Base-by-base conservation (phyloP, 2,329 filamentous ascomycete species). In the Aspergillus ibericus region DNA sequence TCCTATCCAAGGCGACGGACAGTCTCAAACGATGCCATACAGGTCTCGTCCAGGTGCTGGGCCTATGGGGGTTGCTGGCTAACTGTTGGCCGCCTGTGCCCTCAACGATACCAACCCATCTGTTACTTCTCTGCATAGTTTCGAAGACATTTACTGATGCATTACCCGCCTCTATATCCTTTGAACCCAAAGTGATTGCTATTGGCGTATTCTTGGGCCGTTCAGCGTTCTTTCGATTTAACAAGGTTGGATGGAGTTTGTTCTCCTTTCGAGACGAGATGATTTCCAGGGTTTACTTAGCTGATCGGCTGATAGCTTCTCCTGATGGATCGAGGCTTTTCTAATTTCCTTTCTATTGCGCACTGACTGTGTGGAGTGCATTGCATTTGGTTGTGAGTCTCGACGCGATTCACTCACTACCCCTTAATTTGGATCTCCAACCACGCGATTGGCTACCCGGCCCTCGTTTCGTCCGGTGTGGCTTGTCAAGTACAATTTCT, bases 11-110 rank as follows among this genome's bases (percentile, higher is more conserved):
- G 59, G 67, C n/a, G 72, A 75, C 18, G 66, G 64, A 32, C 72
- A 74, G 49, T 53, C 68, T 42, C 71, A 74, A 53, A 70, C 70
- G 32, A 49, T 76, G 35, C 67, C 74, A 32, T 76, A 77, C 59
- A 68, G 76, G 56, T 63, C 70, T 53, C 73, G 75, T 58, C 71
- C 72, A 20, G 70, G 69, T 59, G 65, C 71, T 25, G 73, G 74
- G 22, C 69, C 73, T n/a, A 76, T 76, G 74, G 74, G 73, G 15
- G 73, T 76, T 59, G 73, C 74, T 59, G 66, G 72, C 48, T 76
- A 66, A 65, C 62, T 32, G 49, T 25, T 44, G 48, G 49, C 35
- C 55, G 56, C 46, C 60, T 63, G 25, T 57, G 53, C 62, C 48
- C 58, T 59, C 32, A 49, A 51, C 53, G 44, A 56, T 62, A 55